Percentiles rank a stretch among this genome's conserved stretches.
These are phyloP conservation scores for Patellifolia procumbens DNA, from an alignment of 179 eudicot species.

Conservation along the genomic window DNA sequence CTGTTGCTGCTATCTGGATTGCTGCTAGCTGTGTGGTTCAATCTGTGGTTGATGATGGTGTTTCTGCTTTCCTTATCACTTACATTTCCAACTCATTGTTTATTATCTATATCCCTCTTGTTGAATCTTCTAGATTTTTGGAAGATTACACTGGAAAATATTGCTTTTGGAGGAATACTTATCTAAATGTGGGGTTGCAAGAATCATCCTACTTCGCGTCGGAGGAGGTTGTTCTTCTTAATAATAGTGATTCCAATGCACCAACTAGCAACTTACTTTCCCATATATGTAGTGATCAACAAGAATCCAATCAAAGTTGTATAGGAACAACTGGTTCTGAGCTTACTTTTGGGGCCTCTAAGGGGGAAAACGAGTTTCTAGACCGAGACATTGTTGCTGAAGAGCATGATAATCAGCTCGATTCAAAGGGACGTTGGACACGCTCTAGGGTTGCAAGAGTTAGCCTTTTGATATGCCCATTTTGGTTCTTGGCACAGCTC, in stretches of 20 bases:
- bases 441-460: slow-evolving; percentile 79
- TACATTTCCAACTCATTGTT: slow-evolving; percentile 92
- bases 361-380: slow-evolving; percentile 21
- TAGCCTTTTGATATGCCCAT: slow-evolving; percentile 86
- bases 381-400: slow-evolving; percentile 17
- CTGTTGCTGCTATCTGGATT: slow-evolving; percentile 92
- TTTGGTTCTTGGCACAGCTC: slow-evolving; percentile 95
- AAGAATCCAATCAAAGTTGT: slow-evolving; percentile 12
- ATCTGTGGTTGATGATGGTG: slow-evolving; percentile 86
- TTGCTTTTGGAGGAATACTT: slow-evolving; percentile 61
- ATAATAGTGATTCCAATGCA: slow-evolving; percentile 27
- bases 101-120: slow-evolving; percentile 71
- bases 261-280: slow-evolving; percentile 28
- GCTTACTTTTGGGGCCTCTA: slow-evolving; percentile 7
- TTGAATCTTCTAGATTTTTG: slow-evolving; percentile 65
- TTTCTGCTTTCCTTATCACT: slow-evolving; percentile 86
- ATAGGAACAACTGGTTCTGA: slow-evolving; percentile 14
- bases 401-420: slow-evolving; percentile 41
- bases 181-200: slow-evolving; percentile 28
- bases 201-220: slow-evolving; percentile 41
- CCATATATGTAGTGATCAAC: slow-evolving; percentile 21
- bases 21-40: slow-evolving; percentile 96
- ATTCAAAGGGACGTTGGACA: slow-evolving; percentile 93
- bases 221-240: slow-evolving; percentile 70
- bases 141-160: slow-evolving; percentile 61